phyloP scores from a whole-genome alignment of 2,329 filamentous ascomycete genomes.

The Helicocarpus griseus region DNA sequence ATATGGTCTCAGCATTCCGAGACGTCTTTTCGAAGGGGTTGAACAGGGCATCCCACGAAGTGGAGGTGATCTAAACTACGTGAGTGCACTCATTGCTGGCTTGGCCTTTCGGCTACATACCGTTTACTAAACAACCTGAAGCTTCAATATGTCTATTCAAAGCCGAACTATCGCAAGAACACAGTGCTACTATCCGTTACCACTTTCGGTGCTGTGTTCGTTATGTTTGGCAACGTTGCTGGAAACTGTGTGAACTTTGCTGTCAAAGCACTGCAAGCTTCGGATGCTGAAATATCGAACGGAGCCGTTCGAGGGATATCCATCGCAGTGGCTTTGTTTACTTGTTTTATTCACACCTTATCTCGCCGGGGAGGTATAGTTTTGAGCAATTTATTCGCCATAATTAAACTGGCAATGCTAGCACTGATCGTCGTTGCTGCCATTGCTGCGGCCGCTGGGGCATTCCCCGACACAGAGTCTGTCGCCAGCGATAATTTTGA shows the following conservation, averaged over 20 bases:
- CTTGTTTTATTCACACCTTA: slow-evolving; percentile 40
- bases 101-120: background rate
- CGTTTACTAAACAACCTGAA: background rate
- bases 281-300: slow-evolving; percentile 23
- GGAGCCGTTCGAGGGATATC: slow-evolving; percentile 40
- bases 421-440: slow-evolving; percentile 36
- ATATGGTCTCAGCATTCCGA: slow-evolving; percentile 12
- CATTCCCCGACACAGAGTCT: slow-evolving; percentile 15
- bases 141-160: slow-evolving; percentile 16
- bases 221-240: slow-evolving; percentile 15
- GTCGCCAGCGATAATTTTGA: slow-evolving; percentile 20
- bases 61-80: slow-evolving; percentile 15
- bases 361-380: slow-evolving; percentile 43
- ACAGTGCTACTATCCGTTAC: slow-evolving; percentile 9
- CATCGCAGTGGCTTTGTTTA: slow-evolving; percentile 33
- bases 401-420: slow-evolving; percentile 41
- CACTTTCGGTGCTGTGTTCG: slow-evolving; percentile 18
- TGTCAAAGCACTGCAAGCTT: slow-evolving; percentile 25
- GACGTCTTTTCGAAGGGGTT: slow-evolving; percentile 1
- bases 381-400: slow-evolving; percentile 43
- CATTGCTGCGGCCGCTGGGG: slow-evolving; percentile 15
- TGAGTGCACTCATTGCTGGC: background rate
- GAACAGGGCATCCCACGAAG: slow-evolving; percentile 10
- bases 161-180: slow-evolving; percentile 5
- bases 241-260: slow-evolving; percentile 39